Conservation (phyloP, 768 basidiomycete species). For the Dendrothele bispora region DNA sequence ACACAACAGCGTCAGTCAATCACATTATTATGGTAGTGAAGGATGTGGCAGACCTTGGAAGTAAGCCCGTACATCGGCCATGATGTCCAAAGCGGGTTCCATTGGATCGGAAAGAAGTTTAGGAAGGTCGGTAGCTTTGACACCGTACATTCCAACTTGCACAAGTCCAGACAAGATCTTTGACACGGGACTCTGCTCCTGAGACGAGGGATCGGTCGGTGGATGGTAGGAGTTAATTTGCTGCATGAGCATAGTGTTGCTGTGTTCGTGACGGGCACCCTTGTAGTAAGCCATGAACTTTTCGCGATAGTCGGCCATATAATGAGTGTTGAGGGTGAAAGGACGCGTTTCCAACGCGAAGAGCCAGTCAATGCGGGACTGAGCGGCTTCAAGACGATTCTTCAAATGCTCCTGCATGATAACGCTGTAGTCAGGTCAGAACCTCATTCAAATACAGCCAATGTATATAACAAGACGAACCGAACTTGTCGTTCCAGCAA, state of each 20-base stretch:
- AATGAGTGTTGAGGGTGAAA: conserved; percentile 52
- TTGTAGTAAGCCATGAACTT: no score
- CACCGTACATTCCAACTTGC: conserved; percentile 36
- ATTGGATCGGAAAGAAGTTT: conserved; percentile 51
- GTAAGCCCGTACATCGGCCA: conserved; percentile 72
- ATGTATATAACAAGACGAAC: conserved; percentile 36
- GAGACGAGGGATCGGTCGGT: no score
- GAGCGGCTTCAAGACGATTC: conserved; percentile 37
- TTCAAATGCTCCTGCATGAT: conserved; percentile 53
- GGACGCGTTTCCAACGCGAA: conserved; percentile 49
- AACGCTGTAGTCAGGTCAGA: no score
- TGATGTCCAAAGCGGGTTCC: conserved; percentile 60
- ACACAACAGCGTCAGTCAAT: background rate
- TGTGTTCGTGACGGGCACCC: no score
- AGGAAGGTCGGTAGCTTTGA: conserved; percentile 42
- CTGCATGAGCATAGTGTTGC: no score
- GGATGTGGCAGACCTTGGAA: conserved; percentile 59
- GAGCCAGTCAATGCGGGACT: conserved; percentile 47
- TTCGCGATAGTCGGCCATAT: conserved; percentile 50
- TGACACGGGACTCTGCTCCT: no score
- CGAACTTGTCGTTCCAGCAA: conserved; percentile 47
- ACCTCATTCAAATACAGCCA: no score
- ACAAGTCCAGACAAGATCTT: conserved; percentile 35
- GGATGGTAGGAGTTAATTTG: no score
- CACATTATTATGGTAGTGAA: conserved; percentile 3